Evolutionary conservation across 257 asterid genomes (phyloP).

Genomic region (Voacanga thouarsii): DNA sequence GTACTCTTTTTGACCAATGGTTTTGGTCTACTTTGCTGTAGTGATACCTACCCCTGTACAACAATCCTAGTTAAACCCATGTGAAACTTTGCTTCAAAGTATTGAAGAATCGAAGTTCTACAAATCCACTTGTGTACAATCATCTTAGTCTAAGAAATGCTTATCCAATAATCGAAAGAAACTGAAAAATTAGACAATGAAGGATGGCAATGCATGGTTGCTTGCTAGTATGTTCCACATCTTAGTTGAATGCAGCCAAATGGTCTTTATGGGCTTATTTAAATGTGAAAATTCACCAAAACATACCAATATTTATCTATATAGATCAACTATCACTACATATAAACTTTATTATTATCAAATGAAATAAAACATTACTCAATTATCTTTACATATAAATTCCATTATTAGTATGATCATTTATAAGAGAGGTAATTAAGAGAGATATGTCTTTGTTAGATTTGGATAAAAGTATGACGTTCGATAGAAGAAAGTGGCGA

Average conservation of each 20-base stretch:
- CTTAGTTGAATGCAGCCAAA: background rate
- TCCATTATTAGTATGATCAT: no score
- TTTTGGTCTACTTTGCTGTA: background rate
- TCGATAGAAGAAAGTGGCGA: no score
- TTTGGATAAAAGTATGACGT: no score
- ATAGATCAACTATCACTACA: no score
- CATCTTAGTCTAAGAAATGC: background rate
- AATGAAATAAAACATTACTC: no score
- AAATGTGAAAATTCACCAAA: background rate
- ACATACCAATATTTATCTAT: no score
- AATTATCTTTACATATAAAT: no score
- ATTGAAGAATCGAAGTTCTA: background rate
- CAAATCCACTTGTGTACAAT: no score
- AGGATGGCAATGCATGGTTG: background rate
- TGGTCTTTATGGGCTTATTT: background rate
- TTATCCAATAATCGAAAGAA: background rate
- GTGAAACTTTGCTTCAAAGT: background rate
- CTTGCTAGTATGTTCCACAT: background rate
- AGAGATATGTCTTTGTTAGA: no score
- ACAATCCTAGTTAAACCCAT: background rate
- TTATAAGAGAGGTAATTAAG: no score
- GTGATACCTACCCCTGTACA: background rate
- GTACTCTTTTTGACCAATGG: background rate
- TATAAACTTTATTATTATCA: no score
- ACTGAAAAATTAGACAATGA: background rate